Evolutionary conservation across 192 early-diverging fungal species (phyloP), one percentile per base, ranked within the genome.

Genomic region (Coemansia javaensis): DNA sequence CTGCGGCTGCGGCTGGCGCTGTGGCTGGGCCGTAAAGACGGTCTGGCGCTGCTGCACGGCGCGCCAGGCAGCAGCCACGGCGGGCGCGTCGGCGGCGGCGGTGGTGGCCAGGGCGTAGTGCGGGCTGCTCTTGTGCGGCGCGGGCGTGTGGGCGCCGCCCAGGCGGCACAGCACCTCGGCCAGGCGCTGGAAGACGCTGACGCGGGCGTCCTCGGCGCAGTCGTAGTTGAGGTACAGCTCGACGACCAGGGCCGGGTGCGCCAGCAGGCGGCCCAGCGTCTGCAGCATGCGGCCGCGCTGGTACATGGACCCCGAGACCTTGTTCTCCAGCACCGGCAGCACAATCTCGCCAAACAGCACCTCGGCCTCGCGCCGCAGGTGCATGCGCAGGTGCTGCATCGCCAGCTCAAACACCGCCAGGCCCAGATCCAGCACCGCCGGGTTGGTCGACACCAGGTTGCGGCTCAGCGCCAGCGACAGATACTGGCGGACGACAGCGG

Each of bases 191-290:
- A 89, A 97, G 52, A 93, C 84, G 47, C 93, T 97, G 60, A 90
- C 82, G 25, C 82, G 60, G 8, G 88, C 83, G 55, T 90, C 84
- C 33, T 81, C 63, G 44, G 89, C 82, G 59, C 93, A 97, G 69
- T 97, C 93, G 47, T 94, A 94, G 75, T 97, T 97, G 3, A 97
- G 71, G 52, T 93, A 97, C 21, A 97, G 81, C 56, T 97, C 93
- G 4, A 97, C 90, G 4, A 94, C 59, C 4, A 88, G 71, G 30
- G 84, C 78, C 16, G 89, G 87, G 34, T 90, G 85, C 18, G 69
- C 58, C 39, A 90, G 74, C 18, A 94, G 76, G 20, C 81, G 75
- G 2, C 63, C 51, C 22, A 97, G 69, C 7, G 83, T 59, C 56
- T 85, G 85, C 22, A 97, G 56, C 30, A 97, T 45, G 0, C 85